A percentile compares a stretch with the other conserved stretches of the same genome.
phyloP scores from a whole-genome alignment of 495 filamentous ascomycete genomes.

The Neurospora sp. region DNA sequence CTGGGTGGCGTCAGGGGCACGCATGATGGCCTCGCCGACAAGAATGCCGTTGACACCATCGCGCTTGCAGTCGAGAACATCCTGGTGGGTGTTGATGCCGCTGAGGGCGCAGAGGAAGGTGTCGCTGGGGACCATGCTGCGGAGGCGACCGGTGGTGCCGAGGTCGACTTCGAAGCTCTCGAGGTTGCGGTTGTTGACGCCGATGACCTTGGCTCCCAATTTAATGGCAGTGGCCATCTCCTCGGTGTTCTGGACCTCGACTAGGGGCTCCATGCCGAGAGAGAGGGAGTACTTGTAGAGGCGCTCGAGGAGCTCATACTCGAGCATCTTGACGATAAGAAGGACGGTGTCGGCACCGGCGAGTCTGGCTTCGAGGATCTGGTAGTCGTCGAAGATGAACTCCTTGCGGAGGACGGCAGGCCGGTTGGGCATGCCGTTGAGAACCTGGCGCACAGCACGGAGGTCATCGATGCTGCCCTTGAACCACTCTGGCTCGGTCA shows the following conservation, averaged over 20 bases:
- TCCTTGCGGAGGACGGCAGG: conserved; percentile 92
- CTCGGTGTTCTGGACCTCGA: conserved; percentile 89
- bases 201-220: conserved; percentile 87
- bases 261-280: conserved; percentile 94
- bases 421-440: conserved; percentile 82
- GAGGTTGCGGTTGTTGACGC: conserved; percentile 95
- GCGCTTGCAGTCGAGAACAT: conserved; percentile 77
- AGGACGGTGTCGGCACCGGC: conserved; percentile 93
- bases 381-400: conserved; percentile 96
- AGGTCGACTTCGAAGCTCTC: conserved; percentile 95
- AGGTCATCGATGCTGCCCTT: conserved; percentile 95
- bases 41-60: conserved; percentile 89
- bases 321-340: conserved; percentile 97
- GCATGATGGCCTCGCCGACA: conserved; percentile 94
- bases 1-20: conserved; percentile 60
- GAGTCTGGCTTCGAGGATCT: conserved; percentile 89
- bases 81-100: conserved; percentile 83
- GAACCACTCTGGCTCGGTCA: conserved; percentile 98
- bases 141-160: conserved; percentile 82
- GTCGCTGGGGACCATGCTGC: conserved; percentile 69
- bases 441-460: conserved; percentile 72
- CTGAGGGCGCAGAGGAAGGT: conserved; percentile 94
- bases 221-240: conserved; percentile 85
- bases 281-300: conserved; percentile 82
- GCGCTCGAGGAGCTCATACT: conserved; percentile 57